Conservation (phyloP, 2,329 filamentous ascomycete species). For the Colletotrichum plurivorum region DNA sequence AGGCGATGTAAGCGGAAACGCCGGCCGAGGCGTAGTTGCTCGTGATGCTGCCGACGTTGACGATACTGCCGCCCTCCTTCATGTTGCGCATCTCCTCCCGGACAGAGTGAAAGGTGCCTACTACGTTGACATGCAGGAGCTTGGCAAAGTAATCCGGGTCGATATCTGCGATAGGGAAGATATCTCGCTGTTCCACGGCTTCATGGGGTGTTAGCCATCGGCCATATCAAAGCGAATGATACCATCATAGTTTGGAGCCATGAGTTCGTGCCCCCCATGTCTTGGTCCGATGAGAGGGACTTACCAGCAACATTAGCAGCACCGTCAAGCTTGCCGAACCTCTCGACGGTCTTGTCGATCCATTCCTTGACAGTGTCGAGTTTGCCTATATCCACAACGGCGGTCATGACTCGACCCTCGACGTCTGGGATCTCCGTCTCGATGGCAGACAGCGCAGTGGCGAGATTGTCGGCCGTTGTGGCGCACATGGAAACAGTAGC, state of each 20-base stretch:
- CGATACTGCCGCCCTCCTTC: conserved; percentile 59
- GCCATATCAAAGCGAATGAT: too few species aligned
- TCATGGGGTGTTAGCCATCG: conserved; percentile 38
- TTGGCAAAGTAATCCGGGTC: conserved; percentile 43
- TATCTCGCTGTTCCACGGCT: conserved; percentile 45
- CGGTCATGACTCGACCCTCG: conserved; percentile 44
- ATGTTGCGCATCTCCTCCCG: conserved; percentile 53
- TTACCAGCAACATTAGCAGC: conserved; percentile 56
- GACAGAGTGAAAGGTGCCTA: conserved; percentile 46
- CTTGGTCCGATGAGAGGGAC: conserved; percentile 2
- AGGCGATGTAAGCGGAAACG: conserved; percentile 50
- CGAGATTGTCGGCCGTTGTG: conserved; percentile 47
- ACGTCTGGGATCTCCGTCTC: conserved; percentile 43
- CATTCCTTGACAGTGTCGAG: conserved; percentile 49
- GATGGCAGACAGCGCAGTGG: conserved; percentile 44
- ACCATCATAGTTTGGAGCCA: too few species aligned
- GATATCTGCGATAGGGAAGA: conserved; percentile 42
- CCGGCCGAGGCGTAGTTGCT: conserved; percentile 55
- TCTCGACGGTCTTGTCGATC: conserved; percentile 49
- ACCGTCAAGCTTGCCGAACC: conserved; percentile 51
- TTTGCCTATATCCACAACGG: conserved; percentile 50
- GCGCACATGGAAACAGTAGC: conserved; percentile 50
- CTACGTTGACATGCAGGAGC: conserved; percentile 45
- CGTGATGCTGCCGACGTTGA: conserved; percentile 62
- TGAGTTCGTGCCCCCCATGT: too few species aligned